phyloP scores from a whole-genome alignment of 331 rosid species.

The Prunus yedoensis region DNA sequence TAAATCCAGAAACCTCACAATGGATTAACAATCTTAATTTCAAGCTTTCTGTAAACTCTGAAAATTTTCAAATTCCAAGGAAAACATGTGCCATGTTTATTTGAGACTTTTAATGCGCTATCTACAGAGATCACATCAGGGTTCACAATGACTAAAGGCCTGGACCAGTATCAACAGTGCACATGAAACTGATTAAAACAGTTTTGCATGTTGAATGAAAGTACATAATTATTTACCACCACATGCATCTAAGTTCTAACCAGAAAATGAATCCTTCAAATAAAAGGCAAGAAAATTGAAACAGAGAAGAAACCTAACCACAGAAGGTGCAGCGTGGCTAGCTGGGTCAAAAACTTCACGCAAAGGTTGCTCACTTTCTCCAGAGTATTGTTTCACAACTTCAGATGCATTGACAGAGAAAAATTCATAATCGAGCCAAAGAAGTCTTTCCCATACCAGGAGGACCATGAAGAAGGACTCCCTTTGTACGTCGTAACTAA shows the following conservation, averaged over 20 bases:
- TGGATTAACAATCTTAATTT: not conserved
- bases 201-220: not conserved
- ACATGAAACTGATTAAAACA: not conserved
- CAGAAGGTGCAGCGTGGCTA: conserved; percentile 72
- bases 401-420: conserved; percentile 82
- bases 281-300: conserved; percentile 7
- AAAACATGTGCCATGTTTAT: not conserved
- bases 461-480: conserved; percentile 44
- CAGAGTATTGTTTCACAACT: conserved; percentile 69
- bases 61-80: no score
- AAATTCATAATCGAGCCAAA: conserved; percentile 62
- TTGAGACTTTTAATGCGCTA: not conserved
- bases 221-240: not conserved
- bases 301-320: conserved; percentile 62
- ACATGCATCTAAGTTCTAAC: conserved; percentile 7
- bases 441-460: conserved; percentile 96
- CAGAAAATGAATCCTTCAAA: conserved; percentile 22
- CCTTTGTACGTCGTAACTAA: conserved; percentile 48
- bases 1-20: not conserved
- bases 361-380: conserved; percentile 85
- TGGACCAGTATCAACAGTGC: not conserved
- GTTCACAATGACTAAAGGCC: conserved; percentile 27
- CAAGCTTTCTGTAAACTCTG: not conserved
- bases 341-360: conserved; percentile 67
- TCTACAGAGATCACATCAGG: not conserved